Base-by-base conservation (phyloP, 108 stramenopile genomes). In the Pseudonitzschia delicatissima region DNA sequence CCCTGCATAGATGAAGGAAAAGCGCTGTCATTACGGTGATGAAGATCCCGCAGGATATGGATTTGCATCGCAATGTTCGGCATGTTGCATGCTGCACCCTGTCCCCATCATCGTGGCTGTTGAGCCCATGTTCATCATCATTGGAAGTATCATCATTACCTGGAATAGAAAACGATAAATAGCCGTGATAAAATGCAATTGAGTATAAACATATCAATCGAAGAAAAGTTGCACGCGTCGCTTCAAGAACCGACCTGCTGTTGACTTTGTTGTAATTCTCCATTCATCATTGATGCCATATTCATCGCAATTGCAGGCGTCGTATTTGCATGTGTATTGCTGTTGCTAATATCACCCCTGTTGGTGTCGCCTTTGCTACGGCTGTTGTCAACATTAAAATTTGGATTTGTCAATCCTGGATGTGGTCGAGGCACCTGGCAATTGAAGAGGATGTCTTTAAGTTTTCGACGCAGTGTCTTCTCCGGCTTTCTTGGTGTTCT, bases 61-160 rank as follows among this genome's bases (percentile, higher is more conserved):
- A n/a, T n/a, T n/a, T n/a, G n/a, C n/a, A n/a, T n/a, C n/a, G n/a
- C n/a, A n/a, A n/a, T n/a, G n/a, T n/a, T n/a, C n/a, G n/a, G n/a
- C n/a, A n/a, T n/a, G n/a, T n/a, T n/a, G n/a, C n/a, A n/a, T n/a
- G n/a, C n/a, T n/a, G n/a, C n/a, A n/a, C n/a, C n/a, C n/a, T n/a
- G n/a, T n/a, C n/a, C n/a, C n/a, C n/a, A n/a, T n/a, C n/a, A n/a
- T n/a, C n/a, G n/a, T n/a, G n/a, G n/a, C n/a, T n/a, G n/a, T n/a
- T n/a, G n/a, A n/a, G n/a, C n/a, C n/a, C 11, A 33, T 18, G 17
- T 33, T 33, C 53, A 90, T 71, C 85, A 91, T 91, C 87, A 91
- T 86, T 12, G 90, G 90, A 17, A 91, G 87, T 87, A 91, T 91
- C 90, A 91, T 91, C 90, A 91, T 88, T 36, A 90, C 74, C 84